Evolutionary conservation across 805 yeast species (phyloP), one percentile per base, ranked within the genome.

Genomic region (Candida germanica): DNA sequence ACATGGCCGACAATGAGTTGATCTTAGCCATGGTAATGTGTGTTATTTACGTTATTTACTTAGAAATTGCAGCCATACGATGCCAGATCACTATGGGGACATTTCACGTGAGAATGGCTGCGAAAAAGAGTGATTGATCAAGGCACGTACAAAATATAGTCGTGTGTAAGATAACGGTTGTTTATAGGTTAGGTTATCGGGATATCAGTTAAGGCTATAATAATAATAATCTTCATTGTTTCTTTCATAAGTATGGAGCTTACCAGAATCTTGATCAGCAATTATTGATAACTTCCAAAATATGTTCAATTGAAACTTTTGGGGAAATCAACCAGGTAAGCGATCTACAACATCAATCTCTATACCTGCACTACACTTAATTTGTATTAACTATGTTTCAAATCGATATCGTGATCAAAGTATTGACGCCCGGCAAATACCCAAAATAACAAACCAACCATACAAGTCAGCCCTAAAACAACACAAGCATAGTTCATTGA

Each of bases 1-100:
- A 63, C 48, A 64, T 59, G 36, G 70, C 64, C 40, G 57, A 52
- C 18, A 48, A 32, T 3, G 55, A 28, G 30, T 26, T 41, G 15
- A 44, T 38, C 14, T 35, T 30, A 6, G 43, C 26, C 41, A 40
- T 40, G 26, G 9, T 31, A 2, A 9, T 16, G 16, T 17, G n/a
- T n/a, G 17, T 16, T 28, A 14, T 23, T 13, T 12, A 31, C 13
- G 10, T 6, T 29, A 7, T 29, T 5, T 29, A 20, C n/a, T 11
- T 8, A 14, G 22, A 23, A 14, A n/a, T n/a, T n/a, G n/a, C n/a
- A n/a, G n/a, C n/a, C n/a, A n/a, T n/a, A n/a, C n/a, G n/a, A n/a
- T n/a, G n/a, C n/a, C n/a, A n/a, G n/a, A n/a, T n/a, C n/a, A n/a
- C 17, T n/a, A 14, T 26, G 29, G 37, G 22, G 22, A 32, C 20